Evolutionary conservation across 345 rosid genomes (phyloP).

Genomic region (Gossypium rotundifolium): DNA sequence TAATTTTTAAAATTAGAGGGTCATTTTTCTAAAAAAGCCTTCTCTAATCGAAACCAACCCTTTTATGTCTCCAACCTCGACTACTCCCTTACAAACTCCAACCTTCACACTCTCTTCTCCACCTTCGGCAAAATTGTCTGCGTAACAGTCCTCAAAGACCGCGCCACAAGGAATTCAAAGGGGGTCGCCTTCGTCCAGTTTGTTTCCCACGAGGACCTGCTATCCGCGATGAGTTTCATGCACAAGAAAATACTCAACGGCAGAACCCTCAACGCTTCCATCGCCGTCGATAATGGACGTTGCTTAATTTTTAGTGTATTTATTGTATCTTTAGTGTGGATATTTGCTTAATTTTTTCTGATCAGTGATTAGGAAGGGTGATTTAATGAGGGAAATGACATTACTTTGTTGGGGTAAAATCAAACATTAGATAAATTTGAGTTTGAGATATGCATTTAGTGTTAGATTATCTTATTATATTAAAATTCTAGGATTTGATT

Average conservation of each 20-base stretch:
- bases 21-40: no score
- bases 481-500: neutral
- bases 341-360: neutral
- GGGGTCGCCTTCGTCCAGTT: slow-evolving; percentile 87
- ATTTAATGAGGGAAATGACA: neutral
- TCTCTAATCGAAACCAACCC: slow-evolving; percentile 56
- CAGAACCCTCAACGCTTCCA: slow-evolving; percentile 58
- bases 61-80: slow-evolving; percentile 88
- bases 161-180: slow-evolving; percentile 53
- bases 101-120: slow-evolving; percentile 90
- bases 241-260: slow-evolving; percentile 78
- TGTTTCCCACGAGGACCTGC: slow-evolving; percentile 65
- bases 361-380: neutral
- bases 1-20: no score
- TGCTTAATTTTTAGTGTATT: neutral
- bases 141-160: slow-evolving; percentile 79
- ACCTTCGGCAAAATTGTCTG: slow-evolving; percentile 82
- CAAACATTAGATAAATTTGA: neutral
- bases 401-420: neutral
- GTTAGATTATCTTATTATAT: neutral
- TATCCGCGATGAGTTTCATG: slow-evolving; percentile 50
- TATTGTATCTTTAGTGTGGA: neutral
- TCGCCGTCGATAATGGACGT: slow-evolving; percentile 77
- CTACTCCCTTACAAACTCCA: slow-evolving; percentile 80
- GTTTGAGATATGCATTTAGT: neutral